Conservation (phyloP, 192 early-diverging fungal genomes). For the Backusella macrospora region DNA sequence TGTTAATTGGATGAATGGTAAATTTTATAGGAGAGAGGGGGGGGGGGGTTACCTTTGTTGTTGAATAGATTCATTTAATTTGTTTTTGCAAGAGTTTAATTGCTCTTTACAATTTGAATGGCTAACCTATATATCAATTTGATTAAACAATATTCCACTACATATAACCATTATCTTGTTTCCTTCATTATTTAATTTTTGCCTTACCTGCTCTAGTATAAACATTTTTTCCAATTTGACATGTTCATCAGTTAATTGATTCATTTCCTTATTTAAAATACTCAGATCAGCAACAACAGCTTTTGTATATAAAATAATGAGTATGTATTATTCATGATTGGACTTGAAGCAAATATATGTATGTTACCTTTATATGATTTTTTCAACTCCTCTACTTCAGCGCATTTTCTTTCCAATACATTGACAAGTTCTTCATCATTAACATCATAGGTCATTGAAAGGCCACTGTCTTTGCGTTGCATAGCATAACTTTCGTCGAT, state of each 20-base stretch:
- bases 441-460: background rate
- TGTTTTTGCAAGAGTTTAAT: too few species aligned
- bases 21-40: too few species aligned
- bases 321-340: background rate
- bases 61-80: background rate
- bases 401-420: background rate
- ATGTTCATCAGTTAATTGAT: background rate
- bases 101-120: too few species aligned
- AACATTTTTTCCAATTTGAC: background rate
- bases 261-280: background rate
- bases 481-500: background rate
- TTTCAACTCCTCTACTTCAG: background rate
- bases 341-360: background rate
- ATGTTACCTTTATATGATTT: background rate
- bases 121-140: too few species aligned
- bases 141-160: too few species aligned
- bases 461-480: background rate
- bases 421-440: background rate
- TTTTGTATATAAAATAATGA: background rate
- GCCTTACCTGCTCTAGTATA: background rate
- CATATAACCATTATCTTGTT: too few species aligned
- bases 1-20: background rate
- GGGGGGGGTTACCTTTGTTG: background rate
- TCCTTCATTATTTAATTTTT: background rate
- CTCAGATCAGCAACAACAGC: background rate